phyloP scores from a whole-genome alignment of 2,329 filamentous ascomycete species.

The Fusarium kyushuense region DNA sequence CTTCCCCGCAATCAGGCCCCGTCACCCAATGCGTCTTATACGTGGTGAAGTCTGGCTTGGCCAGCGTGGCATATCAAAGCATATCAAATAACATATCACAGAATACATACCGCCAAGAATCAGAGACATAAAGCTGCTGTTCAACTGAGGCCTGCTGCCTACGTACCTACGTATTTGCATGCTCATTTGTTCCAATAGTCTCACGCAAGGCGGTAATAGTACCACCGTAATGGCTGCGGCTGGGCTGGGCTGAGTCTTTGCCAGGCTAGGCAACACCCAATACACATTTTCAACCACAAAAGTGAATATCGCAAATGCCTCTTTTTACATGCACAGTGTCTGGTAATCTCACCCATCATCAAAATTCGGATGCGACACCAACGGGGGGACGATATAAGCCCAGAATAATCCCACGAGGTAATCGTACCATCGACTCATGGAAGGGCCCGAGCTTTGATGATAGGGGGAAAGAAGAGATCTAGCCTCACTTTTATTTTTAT shows the following conservation, averaged over 20 bases:
- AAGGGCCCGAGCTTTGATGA: slow-evolving; percentile 32
- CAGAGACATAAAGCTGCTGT: not conserved
- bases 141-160: slow-evolving; percentile 23
- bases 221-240: not conserved
- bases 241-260: slow-evolving; percentile 34
- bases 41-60: slow-evolving; percentile 33
- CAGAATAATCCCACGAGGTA: slow-evolving; percentile 22
- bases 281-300: slow-evolving; percentile 17
- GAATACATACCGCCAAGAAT: slow-evolving; percentile 7
- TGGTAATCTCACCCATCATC: not conserved
- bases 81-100: slow-evolving; percentile 1
- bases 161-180: not conserved
- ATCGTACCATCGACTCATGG: slow-evolving; percentile 40
- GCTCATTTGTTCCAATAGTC: slow-evolving; percentile 17
- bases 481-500: not conserved
- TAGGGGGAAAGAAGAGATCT: not conserved
- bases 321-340: slow-evolving; percentile 27
- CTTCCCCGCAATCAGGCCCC: slow-evolving; percentile 39
- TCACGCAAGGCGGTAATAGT: slow-evolving; percentile 17
- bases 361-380: not conserved
- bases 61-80: slow-evolving; percentile 21
- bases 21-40: slow-evolving; percentile 23
- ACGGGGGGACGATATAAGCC: slow-evolving; percentile 6
- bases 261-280: slow-evolving; percentile 22
- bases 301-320: not conserved